Base-by-base conservation (phyloP, 1,139 yeast genomes). In the Taphrina confusa region DNA sequence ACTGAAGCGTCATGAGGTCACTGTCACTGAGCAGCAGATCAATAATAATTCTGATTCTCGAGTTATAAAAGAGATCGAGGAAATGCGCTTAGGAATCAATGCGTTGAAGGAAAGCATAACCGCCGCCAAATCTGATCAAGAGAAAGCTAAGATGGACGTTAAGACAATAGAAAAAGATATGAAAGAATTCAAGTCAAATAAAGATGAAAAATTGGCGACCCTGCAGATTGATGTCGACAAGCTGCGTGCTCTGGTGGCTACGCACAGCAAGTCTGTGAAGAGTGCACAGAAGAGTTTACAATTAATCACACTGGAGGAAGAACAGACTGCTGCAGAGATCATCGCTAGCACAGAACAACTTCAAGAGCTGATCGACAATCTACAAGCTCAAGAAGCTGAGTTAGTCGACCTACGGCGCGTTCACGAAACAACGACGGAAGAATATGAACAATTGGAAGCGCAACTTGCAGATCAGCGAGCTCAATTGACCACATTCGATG, bases 141-240 rank as follows among this genome's bases (percentile, higher is more conserved):
- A 61, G 1, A 71, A 70, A 16, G 76, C 78, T 34, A 71, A 75
- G 40, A 63, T 67, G 1, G 70, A 67, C 2, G 68, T 76, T 12
- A 57, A 65, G 8, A 66, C 64, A 18, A 83, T 88, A 61, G 89
- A 87, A 68, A 79, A 76, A 33, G 98, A 94, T 71, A 87, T 90
- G 76, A 76, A 78, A 57, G 98, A 94, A 67, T 91, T 91, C 71
- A 82, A 81, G 63, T 77, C 76, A 60, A 87, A 94, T 71, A 91
- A 90, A 67, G 89, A 91, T 0, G 80, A 85, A 0, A 94, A 92
- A 71, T 77, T 94, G 62, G 81, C 82, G 60, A 82, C 86, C 66
- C 75, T 94, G 39, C 62, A 83, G 67, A 67, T 71, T 25, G 91
- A 87, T 65, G 76, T 86, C 11, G 69, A 70, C 1, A 51, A 64